Base-by-base conservation (phyloP, 495 filamentous ascomycete species). In the Penicillium bialowiezense region DNA sequence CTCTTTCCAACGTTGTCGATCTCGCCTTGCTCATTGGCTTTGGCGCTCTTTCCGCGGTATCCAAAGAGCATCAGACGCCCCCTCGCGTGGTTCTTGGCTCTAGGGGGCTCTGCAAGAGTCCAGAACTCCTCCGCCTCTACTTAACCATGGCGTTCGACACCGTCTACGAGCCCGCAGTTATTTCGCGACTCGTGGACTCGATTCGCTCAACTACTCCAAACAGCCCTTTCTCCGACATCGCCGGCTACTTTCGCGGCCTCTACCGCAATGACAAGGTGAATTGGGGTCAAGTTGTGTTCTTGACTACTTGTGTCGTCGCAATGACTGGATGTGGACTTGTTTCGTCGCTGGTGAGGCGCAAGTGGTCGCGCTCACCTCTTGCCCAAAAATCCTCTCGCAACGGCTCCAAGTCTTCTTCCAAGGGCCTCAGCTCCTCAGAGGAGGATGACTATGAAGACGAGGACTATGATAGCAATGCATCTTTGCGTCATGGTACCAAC, bases 371-470 rank as follows among this genome's bases (percentile, higher is more conserved):
- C 1, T 38, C 40, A 7, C 9, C 44, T 43, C 41, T 51, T 28
- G 60, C 55, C n/a, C 56, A 52, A 47, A 62, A 63, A 24, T 53
- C 59, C 18, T 14, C 49, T 6, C 65, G 59, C 41, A 70, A 66
- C 21, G 45, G 55, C 32, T 56, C 52, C 41, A 72, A 65, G 35
- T 55, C 51, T 5, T 68, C 70, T 6, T 51, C 58, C n/a, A 62
- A 52, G 21, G 69, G 63, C 1, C 50, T 72, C 31, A 71, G 68
- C 31, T 72, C 70, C 8, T 76, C 72, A 0, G 68, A 70, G 18
- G 66, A 69, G 15, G 71, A 76, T 28, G 69, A 66, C 24, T 72
- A 72, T 6, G 72, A 74, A 35, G 72, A 76, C 41, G 71, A 76
- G 17, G 69, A 66, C 12, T 70, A 69, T 26, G 70, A 70, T 41